Conservation (phyloP, 2,329 filamentous ascomycete genomes). For the Ceratocystiopsis sp. region DNA sequence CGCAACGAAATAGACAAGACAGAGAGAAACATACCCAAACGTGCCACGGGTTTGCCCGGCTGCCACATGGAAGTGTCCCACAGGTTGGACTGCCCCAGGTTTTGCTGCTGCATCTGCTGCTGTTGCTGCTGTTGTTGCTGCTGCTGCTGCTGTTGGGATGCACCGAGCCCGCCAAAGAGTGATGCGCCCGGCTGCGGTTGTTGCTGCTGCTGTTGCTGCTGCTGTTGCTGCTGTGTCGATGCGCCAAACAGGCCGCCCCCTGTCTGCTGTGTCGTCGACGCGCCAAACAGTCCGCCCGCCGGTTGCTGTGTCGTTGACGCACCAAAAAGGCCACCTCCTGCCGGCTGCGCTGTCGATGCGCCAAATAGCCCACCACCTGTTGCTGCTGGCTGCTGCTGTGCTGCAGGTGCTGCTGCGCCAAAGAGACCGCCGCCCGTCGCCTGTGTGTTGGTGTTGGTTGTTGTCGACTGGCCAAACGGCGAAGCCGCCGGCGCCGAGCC, state of each 20-base stretch:
- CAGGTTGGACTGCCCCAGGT: constrained; percentile 19
- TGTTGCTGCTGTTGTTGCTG: constrained; percentile 21
- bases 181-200: constrained; percentile 11
- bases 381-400: not conserved
- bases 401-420: not conserved
- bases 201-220: constrained; percentile 20
- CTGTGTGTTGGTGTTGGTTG: not conserved
- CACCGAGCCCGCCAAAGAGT: constrained; percentile 1
- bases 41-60: constrained; percentile 28
- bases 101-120: constrained; percentile 20
- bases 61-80: constrained; percentile 34
- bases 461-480: not conserved
- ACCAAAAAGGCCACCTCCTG: constrained; percentile 16
- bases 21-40: constrained; percentile 19
- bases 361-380: constrained; percentile 18
- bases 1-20: not conserved
- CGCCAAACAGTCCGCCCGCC: constrained; percentile 4
- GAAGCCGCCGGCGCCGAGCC: not conserved
- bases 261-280: not conserved
- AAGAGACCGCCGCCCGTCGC: not conserved
- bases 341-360: constrained; percentile 9
- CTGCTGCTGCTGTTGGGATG: constrained; percentile 12
- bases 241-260: constrained; percentile 2
- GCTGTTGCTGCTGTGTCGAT: constrained; percentile 7
- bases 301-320: constrained; percentile 3